Evolutionary conservation across 495 filamentous ascomycete species (phyloP).

Genomic region (Penicillium waksmanii): DNA sequence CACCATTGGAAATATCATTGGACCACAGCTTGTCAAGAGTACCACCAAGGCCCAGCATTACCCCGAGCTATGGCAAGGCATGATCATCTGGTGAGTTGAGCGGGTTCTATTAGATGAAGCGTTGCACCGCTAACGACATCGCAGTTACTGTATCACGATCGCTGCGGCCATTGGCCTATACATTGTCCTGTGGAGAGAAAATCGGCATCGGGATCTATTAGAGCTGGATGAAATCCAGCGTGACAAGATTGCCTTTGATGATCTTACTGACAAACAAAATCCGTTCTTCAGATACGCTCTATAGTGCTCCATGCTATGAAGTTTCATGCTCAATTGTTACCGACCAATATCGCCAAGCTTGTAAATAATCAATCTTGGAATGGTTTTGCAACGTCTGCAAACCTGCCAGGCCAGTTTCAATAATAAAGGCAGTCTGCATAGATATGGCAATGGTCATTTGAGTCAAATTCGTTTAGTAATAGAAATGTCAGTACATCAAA

Average conservation of each 20-base stretch:
- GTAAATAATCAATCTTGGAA: too few species aligned
- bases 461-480: too few species aligned
- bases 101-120: neutral
- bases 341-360: too few species aligned
- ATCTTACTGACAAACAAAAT: slow-evolving; percentile 79
- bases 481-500: too few species aligned
- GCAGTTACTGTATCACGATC: slow-evolving; percentile 71
- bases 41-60: slow-evolving; percentile 66
- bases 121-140: slow-evolving; percentile 11
- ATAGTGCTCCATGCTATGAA: slow-evolving; percentile 24
- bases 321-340: too few species aligned
- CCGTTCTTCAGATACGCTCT: slow-evolving; percentile 73
- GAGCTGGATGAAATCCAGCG: slow-evolving; percentile 62
- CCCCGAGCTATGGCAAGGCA: slow-evolving; percentile 68
- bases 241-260: slow-evolving; percentile 68
- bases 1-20: slow-evolving; percentile 73
- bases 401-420: too few species aligned
- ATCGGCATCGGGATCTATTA: slow-evolving; percentile 49
- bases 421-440: too few species aligned
- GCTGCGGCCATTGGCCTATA: slow-evolving; percentile 57
- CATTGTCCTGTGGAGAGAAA: slow-evolving; percentile 59
- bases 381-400: too few species aligned
- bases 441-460: too few species aligned
- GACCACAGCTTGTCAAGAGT: slow-evolving; percentile 69
- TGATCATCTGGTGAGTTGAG: slow-evolving; percentile 67